Evolutionary conservation across 2,329 filamentous ascomycete species (phyloP), one percentile per base, ranked within the genome.

Genomic region (Exserohilum rostratum): DNA sequence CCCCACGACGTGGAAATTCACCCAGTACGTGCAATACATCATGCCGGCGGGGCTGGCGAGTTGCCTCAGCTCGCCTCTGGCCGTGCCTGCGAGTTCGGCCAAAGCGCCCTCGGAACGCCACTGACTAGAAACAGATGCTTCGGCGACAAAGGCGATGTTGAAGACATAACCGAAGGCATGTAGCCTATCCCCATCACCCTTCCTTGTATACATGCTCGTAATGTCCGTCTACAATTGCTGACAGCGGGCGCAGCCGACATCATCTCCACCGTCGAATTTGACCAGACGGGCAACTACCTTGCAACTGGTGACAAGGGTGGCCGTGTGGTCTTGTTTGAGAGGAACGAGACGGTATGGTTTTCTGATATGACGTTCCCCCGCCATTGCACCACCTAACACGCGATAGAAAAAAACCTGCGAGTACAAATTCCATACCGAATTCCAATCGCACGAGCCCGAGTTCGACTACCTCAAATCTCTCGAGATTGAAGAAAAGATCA

Each of bases 401-500:
- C 18, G 3, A 13, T 73, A 97, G 93, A 98, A 99, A 87, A 99
- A 98, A 87, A 98, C 95, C 46, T 99, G 95, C 86, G 95, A 99
- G 79, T 99, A 99, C 85, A 99, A 98, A 78, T 99, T 99, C 78
- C 95, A 99, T 78, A 99, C 95, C 77, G 95, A 99, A 76, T 99
- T 99, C 71, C 95, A 99, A 82, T 99, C 95, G 69, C 95, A 99
- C 81, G 95, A 99, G 76, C 95, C 95, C 61, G 95, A 99, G 79
- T 99, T 99, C 78, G 95, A 99, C 78, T 99, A 99, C 77, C 86
- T 99, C 64, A 99, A 99, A 80, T 99, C 95, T 30, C 85, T 99
- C 68, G 95, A 99, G 79, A 99, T 99, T 73, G 95, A 99, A 84
- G 95, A 99, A 80, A 99, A 99, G 82, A 99, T 99, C 85, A 99